A percentile compares a stretch with the other conserved stretches of the same genome.
Evolutionary conservation across 176 grass and related monocot genomes (phyloP).

Genomic region (Cenchrus americanus): DNA sequence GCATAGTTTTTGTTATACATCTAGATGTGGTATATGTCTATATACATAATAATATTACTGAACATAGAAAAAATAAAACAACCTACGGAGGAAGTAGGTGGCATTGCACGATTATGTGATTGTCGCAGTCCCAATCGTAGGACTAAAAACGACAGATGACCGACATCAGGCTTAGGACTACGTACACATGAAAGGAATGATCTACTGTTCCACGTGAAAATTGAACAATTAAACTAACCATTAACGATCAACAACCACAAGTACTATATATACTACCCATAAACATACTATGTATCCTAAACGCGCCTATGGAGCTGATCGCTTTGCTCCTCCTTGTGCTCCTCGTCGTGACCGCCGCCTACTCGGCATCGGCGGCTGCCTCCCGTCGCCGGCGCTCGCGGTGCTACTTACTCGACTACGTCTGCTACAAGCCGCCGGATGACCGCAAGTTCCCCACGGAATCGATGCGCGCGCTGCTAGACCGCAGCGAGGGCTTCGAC

Average conservation of each 20-base stretch:
- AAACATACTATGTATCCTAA: not conserved
- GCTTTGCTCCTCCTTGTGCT: not conserved
- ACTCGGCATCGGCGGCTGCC: not conserved
- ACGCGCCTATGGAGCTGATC: not conserved
- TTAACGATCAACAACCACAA: not conserved
- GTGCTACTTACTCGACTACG: constrained; percentile 76
- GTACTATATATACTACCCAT: not conserved
- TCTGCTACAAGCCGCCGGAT: constrained; percentile 50
- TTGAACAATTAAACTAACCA: not conserved
- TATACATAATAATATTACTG: too few relatives aligned
- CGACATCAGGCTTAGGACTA: too few relatives aligned
- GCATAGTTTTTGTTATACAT: too few relatives aligned
- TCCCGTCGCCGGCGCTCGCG: not conserved
- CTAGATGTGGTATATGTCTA: too few relatives aligned
- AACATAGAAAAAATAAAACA: too few relatives aligned
- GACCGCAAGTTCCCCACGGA: constrained; percentile 52
- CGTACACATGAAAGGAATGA: too few relatives aligned
- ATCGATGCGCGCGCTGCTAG: constrained; percentile 1
- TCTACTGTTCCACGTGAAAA: too few relatives aligned
- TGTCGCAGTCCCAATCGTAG: too few relatives aligned
- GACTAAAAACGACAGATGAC: too few relatives aligned
- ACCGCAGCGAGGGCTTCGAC: constrained; percentile 39
- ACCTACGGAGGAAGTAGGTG: too few relatives aligned
- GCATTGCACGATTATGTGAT: too few relatives aligned
- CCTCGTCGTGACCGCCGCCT: not conserved